Evolutionary conservation across 106 monocot genomes (phyloP).

Genomic region (Dactylorhiza incarnata): DNA sequence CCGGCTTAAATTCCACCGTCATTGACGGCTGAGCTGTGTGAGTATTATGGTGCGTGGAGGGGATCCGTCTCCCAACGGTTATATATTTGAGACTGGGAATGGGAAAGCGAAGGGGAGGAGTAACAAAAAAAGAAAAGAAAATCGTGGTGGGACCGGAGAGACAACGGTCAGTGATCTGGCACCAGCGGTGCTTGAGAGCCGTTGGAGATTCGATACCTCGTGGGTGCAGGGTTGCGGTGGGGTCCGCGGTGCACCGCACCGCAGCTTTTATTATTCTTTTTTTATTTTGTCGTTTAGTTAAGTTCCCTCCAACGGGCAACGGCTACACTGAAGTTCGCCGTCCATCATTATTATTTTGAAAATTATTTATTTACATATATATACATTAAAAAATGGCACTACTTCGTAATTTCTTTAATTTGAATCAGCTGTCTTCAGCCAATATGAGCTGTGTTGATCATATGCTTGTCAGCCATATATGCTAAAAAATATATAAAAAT

Average conservation of each 20-base stretch:
- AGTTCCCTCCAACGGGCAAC: neutral
- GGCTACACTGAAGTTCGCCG: neutral
- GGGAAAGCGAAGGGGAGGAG: neutral
- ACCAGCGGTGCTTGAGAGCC: neutral
- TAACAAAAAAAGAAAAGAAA: neutral
- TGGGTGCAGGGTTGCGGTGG: neutral
- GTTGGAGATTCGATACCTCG: neutral
- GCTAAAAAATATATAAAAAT: too few species aligned
- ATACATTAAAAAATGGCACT: neutral
- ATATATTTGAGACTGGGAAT: neutral
- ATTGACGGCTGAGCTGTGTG: constrained; percentile 4
- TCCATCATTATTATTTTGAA: neutral
- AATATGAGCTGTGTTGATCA: too few species aligned
- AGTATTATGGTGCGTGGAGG: neutral
- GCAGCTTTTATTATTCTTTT: neutral
- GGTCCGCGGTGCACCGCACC: constrained; percentile 1
- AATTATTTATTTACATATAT: neutral
- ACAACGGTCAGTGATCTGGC: neutral
- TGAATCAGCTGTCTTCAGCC: too few species aligned
- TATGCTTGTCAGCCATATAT: too few species aligned
- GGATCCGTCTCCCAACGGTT: neutral
- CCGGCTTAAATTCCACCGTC: constrained; percentile 33
- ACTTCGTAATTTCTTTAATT: neutral
- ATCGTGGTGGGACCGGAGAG: neutral
- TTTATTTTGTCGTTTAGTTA: neutral